These are phyloP conservation scores for Pelargonium myrrhifolium DNA, from an alignment of 441 rosid genomes.

Conservation along the genomic window DNA sequence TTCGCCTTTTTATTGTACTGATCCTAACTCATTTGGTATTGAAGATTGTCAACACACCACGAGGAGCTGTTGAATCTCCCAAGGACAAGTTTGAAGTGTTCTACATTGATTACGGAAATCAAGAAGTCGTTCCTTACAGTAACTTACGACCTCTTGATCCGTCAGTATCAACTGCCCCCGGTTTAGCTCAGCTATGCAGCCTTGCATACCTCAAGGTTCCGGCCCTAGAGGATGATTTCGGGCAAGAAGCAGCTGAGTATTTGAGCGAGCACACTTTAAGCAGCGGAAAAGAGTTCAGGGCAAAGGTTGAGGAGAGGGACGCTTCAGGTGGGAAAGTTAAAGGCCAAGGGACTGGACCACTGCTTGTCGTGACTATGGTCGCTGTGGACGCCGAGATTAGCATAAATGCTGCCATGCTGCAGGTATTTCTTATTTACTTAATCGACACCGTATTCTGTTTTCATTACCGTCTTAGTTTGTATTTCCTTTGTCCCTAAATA, in stretches of 20 bases:
- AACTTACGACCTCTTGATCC: slow-evolving; percentile 65
- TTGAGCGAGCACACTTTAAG: slow-evolving; percentile 49
- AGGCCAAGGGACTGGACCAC: slow-evolving; percentile 89
- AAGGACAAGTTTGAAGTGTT: slow-evolving; percentile 84
- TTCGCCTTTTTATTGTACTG: neutral
- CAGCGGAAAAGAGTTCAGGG: slow-evolving; percentile 63
- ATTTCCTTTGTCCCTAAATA: neutral
- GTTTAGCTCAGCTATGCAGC: slow-evolving; percentile 87
- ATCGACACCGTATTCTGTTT: neutral
- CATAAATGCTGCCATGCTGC: slow-evolving; percentile 76
- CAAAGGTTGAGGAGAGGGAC: slow-evolving; percentile 81
- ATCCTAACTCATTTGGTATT: slow-evolving; percentile 13
- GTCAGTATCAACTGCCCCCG: slow-evolving; percentile 60
- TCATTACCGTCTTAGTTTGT: neutral
- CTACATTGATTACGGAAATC: slow-evolving; percentile 92
- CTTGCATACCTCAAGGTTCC: slow-evolving; percentile 91
- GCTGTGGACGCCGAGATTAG: slow-evolving; percentile 77
- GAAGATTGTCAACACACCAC: slow-evolving; percentile 81
- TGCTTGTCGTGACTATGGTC: slow-evolving; percentile 58
- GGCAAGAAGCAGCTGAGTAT: slow-evolving; percentile 74
- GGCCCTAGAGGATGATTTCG: slow-evolving; percentile 64
- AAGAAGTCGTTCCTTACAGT: slow-evolving; percentile 70
- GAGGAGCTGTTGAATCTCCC: slow-evolving; percentile 57
- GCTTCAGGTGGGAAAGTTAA: slow-evolving; percentile 77
- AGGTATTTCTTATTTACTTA: slow-evolving; percentile 36